These are phyloP conservation scores for Diaporthe longicolla DNA, from an alignment of 2,329 filamentous ascomycete genomes.

Conservation along the genomic window DNA sequence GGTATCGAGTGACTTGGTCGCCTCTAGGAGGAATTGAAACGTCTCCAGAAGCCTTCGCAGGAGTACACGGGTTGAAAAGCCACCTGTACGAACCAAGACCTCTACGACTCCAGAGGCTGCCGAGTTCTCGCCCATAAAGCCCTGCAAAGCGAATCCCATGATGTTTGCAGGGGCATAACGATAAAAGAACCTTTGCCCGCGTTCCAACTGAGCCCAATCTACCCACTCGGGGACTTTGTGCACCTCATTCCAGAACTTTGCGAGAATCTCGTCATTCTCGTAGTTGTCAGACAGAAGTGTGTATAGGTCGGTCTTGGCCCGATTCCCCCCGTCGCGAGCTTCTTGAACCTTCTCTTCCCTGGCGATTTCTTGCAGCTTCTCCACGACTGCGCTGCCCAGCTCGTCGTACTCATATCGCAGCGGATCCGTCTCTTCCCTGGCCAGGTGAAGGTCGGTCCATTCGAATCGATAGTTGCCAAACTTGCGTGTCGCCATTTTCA, in stretches of 20 bases:
- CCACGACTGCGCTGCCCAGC: slow-evolving; percentile 3
- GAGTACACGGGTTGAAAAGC: slow-evolving; percentile 14
- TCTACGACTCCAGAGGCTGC: slow-evolving; percentile 10
- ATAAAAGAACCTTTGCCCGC: slow-evolving; percentile 8
- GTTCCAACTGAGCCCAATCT: slow-evolving; percentile 13
- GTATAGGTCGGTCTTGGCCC: neutral
- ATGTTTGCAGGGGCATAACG: slow-evolving; percentile 5
- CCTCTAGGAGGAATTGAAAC: slow-evolving; percentile 5
- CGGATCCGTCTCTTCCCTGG: slow-evolving; percentile 5
- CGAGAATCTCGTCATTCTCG: neutral
- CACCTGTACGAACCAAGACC: slow-evolving; percentile 12
- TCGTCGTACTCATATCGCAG: slow-evolving; percentile 11
- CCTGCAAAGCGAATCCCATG: slow-evolving; percentile 5
- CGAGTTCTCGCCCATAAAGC: slow-evolving; percentile 8
- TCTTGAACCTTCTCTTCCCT: neutral
- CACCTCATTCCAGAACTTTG: slow-evolving; percentile 6
- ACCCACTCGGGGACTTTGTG: slow-evolving; percentile 5
- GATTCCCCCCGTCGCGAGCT: neutral
- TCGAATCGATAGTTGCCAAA: slow-evolving; percentile 12
- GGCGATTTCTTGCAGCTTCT: neutral
- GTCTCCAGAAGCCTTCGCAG: slow-evolving; percentile 12
- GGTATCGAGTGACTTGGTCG: slow-evolving; percentile 13
- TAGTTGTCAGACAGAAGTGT: neutral
- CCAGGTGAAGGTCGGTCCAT: slow-evolving; percentile 13
- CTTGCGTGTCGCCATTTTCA: slow-evolving; percentile 2